Evolutionary conservation across 331 rosid species (phyloP), one percentile per base, ranked within the genome.

Genomic region (Quercus phellos): DNA sequence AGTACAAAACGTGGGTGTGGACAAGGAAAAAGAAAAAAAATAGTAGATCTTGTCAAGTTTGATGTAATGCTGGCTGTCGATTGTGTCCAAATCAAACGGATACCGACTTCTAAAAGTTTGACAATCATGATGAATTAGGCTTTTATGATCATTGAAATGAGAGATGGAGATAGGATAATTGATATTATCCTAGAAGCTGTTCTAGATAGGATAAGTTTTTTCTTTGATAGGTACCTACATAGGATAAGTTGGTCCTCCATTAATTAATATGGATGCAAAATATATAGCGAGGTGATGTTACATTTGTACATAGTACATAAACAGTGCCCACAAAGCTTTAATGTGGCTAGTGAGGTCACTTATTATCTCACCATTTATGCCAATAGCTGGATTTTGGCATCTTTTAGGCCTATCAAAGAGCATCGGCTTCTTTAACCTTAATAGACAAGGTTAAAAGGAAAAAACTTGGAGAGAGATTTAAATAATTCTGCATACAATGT

Each of bases 311-410:
- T 5, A 55, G 70, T 16, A 8, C 56, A 8, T 16, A 55, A 87
- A 88, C 81, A 84, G 79, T 32, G 71, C 29, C 29, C n/a, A 73
- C 51, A 67, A 79, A 79, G 71, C n/a, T 74, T 73, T 51, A 18
- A 9, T 18, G 55, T 51, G 81, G 79, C n/a, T 24, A 27, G 67
- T 85, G 84, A 83, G 79, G 88, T 83, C 89, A 79, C 73, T 77
- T 81, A 60, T 51, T 55, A 77, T 74, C 79, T 72, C 74, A 66
- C 9, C 30, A 18, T 74, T 71, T 71, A 27, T 64, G 6, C 70
- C 46, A 78, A 14, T 70, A 74, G 46, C 46, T 38, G 46, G 77
- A 80, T 54, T 64, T 56, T 51, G 80, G 84, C 79, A 85, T 83
- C 84, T 81, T 38, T 38, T 83, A 63, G 72, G 78, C 76, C 73